Conservation (phyloP, 345 rosid genomes). For the Cochlearia excelsa region DNA sequence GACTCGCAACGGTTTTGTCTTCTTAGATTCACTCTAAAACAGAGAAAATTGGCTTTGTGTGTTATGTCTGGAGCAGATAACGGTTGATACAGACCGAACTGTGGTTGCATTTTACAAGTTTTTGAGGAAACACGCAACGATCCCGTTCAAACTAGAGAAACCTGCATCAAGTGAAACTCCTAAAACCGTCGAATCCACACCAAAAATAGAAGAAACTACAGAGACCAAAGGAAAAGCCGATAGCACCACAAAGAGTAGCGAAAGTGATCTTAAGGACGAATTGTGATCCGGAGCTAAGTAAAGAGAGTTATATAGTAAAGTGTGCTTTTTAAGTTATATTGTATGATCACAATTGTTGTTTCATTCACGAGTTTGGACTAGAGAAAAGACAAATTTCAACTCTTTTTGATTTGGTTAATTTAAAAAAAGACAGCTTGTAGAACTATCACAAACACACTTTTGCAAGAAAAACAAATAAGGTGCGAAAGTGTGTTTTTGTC, state of each 20-base stretch:
- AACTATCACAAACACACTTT: not conserved
- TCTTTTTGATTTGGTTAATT: too few relatives aligned
- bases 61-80: slow-evolving; percentile 50
- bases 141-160: slow-evolving; percentile 92
- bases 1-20: not conserved
- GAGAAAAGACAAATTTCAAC: not conserved
- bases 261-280: slow-evolving; percentile 65
- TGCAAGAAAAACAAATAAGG: not conserved
- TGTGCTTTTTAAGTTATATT: slow-evolving; percentile 19
- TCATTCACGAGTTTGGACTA: slow-evolving; percentile 9
- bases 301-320: slow-evolving; percentile 5
- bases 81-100: slow-evolving; percentile 85
- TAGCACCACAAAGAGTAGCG: slow-evolving; percentile 16
- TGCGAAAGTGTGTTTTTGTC: too few relatives aligned
- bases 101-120: slow-evolving; percentile 94
- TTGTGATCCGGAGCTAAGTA: slow-evolving; percentile 43
- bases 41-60: not conserved
- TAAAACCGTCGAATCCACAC: slow-evolving; percentile 33
- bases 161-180: slow-evolving; percentile 54
- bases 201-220: slow-evolving; percentile 44
- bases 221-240: slow-evolving; percentile 28
- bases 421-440: not conserved
- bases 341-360: slow-evolving; percentile 18
- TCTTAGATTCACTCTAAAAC: not conserved
- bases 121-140: slow-evolving; percentile 78